These are phyloP conservation scores for Globisporangium rhizosaccharum DNA, from an alignment of 352 stramenopile species.

Conservation along the genomic window DNA sequence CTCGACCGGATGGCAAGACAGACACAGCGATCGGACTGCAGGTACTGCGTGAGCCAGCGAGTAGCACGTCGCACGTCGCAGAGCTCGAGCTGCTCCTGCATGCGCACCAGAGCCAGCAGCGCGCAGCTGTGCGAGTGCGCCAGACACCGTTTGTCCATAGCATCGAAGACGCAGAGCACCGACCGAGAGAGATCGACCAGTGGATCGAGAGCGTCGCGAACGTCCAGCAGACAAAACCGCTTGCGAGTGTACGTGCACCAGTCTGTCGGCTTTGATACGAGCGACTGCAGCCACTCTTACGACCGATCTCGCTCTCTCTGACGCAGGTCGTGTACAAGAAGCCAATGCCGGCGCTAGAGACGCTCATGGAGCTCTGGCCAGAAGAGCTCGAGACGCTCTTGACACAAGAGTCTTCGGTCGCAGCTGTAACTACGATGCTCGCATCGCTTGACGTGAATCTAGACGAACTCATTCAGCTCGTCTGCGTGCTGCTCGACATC, in stretches of 20 bases:
- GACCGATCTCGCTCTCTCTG: too few relatives aligned
- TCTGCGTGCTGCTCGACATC: slow-evolving; percentile 91
- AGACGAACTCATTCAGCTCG: slow-evolving; percentile 75
- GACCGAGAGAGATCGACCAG: slow-evolving; percentile 83
- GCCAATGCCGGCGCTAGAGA: slow-evolving; percentile 81
- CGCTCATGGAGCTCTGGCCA: slow-evolving; percentile 89
- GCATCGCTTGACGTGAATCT: slow-evolving; percentile 79
- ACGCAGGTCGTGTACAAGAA: slow-evolving; percentile 75
- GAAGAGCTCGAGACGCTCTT: slow-evolving; percentile 80
- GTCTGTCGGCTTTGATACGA: background rate
- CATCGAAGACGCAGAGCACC: slow-evolving; percentile 87
- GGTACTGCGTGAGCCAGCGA: slow-evolving; percentile 83
- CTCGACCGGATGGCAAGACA: slow-evolving; percentile 74
- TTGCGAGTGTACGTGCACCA: slow-evolving; percentile 21
- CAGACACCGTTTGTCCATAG: slow-evolving; percentile 65
- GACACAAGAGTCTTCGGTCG: slow-evolving; percentile 7
- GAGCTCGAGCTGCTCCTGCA: slow-evolving; percentile 90
- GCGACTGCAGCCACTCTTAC: background rate
- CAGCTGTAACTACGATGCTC: slow-evolving; percentile 16
- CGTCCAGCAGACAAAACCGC: slow-evolving; percentile 78
- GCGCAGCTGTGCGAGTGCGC: slow-evolving; percentile 16
- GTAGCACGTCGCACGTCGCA: slow-evolving; percentile 76
- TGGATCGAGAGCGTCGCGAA: slow-evolving; percentile 92
- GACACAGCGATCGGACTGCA: slow-evolving; percentile 71
- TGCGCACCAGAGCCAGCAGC: slow-evolving; percentile 50